Base-by-base conservation (phyloP, 768 basidiomycete genomes). In the Lentinula boryana region DNA sequence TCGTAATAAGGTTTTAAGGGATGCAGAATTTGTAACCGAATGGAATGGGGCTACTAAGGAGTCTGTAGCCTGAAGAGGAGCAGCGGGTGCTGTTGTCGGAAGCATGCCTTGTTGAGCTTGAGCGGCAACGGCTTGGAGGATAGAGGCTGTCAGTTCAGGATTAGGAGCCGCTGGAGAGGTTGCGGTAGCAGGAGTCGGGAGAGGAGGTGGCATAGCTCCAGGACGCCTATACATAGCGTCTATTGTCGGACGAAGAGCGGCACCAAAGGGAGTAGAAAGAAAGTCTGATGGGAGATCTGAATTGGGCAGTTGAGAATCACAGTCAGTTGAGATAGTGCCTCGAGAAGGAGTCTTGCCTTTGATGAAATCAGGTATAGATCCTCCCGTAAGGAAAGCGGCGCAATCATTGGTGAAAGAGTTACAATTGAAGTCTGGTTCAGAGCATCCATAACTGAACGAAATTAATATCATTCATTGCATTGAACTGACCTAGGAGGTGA, bases 351-450 rank as follows among this genome's bases (percentile, higher is more conserved):
- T 69, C 77, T 58, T 64, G 88, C 94, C 89, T 74, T 84, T 90
- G 63, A 98, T 91, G 72, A 85, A 93, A 2, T 78, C 64, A 3
- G 95, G 95, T 58, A 97, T 91, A 15, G 84, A 84, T 3, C 80
- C 80, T 32, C 94, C 93, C 0, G 92, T 96, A 52, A 98, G 73
- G 68, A 97, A 95, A 2, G 89, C 93, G 36, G 93, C 75, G 61
- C 86, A 86, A 64, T 96, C 93, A 62, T 88, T 92, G 2, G 93
- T 95, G 65, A 98, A 98, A 1, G 91, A 89, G 71, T 98, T 98
- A 72, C 95, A 97, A 67, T 97, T 97, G 65, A 95, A 95, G 46
- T 96, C 93, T 88, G 63, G 13, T 5, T 44, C 10, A 51, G 27
- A 12, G 43, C n/a, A 27, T 46, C 32, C 16, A 62, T 46, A 46